Percentiles rank a stretch among this genome's conserved stretches.
These are phyloP conservation scores for Carex littledalei DNA, from an alignment of 176 grass and related monocot species.

Conservation along the genomic window DNA sequence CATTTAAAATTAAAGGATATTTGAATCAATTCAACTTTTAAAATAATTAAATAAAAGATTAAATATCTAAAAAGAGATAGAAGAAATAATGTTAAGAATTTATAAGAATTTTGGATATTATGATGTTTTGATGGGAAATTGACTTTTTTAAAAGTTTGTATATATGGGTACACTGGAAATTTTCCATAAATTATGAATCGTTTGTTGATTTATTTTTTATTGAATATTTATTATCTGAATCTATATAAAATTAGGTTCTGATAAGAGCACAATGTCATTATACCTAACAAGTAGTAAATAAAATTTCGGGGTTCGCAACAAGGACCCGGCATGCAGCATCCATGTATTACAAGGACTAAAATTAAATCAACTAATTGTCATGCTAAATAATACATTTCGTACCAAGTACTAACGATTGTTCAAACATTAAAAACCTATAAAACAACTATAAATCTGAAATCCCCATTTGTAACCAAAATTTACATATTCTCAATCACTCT, in stretches of 20 bases:
- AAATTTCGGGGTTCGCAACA: not conserved
- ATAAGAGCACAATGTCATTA: not conserved
- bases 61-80: too few species aligned
- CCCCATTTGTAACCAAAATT: not conserved
- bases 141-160: too few species aligned
- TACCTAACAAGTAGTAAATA: not conserved
- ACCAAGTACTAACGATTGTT: not conserved
- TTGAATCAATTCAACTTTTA: too few species aligned
- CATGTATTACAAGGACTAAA: not conserved
- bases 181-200: not conserved
- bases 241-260: not conserved
- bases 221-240: not conserved
- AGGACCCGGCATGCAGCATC: not conserved
- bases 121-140: too few species aligned
- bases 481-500: conserved; percentile 35
- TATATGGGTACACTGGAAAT: too few species aligned
- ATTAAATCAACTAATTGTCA: not conserved
- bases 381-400: not conserved
- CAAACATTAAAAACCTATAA: not conserved
- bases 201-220: not conserved
- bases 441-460: not conserved
- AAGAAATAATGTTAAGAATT: too few species aligned
- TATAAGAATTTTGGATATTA: too few species aligned
- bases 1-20: too few species aligned
- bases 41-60: too few species aligned